These are phyloP conservation scores for Fennellomyces sp. DNA, from an alignment of 371 early-diverging fungal genomes.

Conservation along the genomic window DNA sequence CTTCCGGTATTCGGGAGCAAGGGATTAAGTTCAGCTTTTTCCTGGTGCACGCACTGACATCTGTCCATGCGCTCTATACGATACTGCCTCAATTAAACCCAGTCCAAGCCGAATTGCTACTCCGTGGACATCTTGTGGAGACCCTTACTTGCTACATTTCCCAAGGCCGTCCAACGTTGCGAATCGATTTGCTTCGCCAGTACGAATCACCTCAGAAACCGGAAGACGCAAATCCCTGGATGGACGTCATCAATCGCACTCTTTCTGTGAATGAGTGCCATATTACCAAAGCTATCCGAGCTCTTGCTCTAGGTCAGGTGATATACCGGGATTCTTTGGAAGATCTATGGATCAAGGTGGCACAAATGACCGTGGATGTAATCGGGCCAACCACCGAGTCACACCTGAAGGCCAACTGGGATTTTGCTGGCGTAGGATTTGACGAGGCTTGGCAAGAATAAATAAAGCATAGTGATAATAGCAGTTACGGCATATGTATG, in stretches of 20 bases:
- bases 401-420: slow-evolving; percentile 25
- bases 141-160: slow-evolving; percentile 35
- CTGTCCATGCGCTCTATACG: slow-evolving; percentile 51
- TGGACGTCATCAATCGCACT: slow-evolving; percentile 38
- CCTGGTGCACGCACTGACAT: slow-evolving; percentile 56
- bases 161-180: slow-evolving; percentile 39
- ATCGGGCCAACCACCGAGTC: neutral
- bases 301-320: slow-evolving; percentile 40
- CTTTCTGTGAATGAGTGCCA: slow-evolving; percentile 49
- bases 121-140: slow-evolving; percentile 37
- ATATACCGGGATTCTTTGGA: slow-evolving; percentile 23
- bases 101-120: slow-evolving; percentile 33
- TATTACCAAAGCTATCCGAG: slow-evolving; percentile 52
- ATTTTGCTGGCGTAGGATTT: slow-evolving; percentile 43
- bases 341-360: neutral
- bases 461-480: too few relatives aligned
- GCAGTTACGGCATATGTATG: too few relatives aligned
- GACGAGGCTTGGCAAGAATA: slow-evolving; percentile 36
- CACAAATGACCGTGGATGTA: neutral
- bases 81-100: slow-evolving; percentile 26
- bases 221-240: slow-evolving; percentile 40
- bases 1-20: slow-evolving; percentile 29
- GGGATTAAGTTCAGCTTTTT: slow-evolving; percentile 41
- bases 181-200: slow-evolving; percentile 30
- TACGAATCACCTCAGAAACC: slow-evolving; percentile 16